Conservation (phyloP, 116 monocot genomes). For the Trichopus zeylanicus region DNA sequence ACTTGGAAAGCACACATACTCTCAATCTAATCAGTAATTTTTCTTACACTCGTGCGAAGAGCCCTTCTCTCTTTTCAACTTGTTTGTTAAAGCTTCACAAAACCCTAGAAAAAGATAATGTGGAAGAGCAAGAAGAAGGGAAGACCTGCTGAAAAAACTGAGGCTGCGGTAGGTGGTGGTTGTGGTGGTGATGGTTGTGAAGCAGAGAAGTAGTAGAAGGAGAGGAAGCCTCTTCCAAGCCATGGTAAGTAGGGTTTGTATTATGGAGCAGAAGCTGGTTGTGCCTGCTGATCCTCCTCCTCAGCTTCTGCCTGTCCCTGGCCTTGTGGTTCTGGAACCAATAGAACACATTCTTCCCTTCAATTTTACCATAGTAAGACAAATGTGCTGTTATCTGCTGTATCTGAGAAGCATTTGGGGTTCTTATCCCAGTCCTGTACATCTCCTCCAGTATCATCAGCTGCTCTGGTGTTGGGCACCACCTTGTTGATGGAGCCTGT, state of each 20-base stretch:
- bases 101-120: background rate
- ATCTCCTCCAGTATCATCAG: constrained; percentile 74
- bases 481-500: constrained; percentile 58
- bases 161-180: too few species aligned
- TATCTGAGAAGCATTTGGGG: constrained; percentile 64
- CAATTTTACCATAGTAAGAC: constrained; percentile 57
- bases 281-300: constrained; percentile 34
- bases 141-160: constrained; percentile 1
- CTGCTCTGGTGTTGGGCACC: constrained; percentile 71
- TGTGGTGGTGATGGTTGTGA: too few species aligned
- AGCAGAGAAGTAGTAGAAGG: constrained; percentile 3
- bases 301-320: constrained; percentile 53
- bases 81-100: too few species aligned
- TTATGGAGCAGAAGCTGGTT: constrained; percentile 19
- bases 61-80: too few species aligned
- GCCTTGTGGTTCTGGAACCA: constrained; percentile 90
- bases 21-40: too few species aligned
- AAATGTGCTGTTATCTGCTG: constrained; percentile 67
- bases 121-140: constrained; percentile 5
- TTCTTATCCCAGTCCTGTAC: constrained; percentile 61
- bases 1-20: too few species aligned
- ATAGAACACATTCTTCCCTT: constrained; percentile 76
- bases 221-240: constrained; percentile 8
- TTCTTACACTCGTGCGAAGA: too few species aligned
- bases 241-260: background rate